Base-by-base conservation (phyloP, 768 basidiomycete species). In the Rhodotorula diobovata region DNA sequence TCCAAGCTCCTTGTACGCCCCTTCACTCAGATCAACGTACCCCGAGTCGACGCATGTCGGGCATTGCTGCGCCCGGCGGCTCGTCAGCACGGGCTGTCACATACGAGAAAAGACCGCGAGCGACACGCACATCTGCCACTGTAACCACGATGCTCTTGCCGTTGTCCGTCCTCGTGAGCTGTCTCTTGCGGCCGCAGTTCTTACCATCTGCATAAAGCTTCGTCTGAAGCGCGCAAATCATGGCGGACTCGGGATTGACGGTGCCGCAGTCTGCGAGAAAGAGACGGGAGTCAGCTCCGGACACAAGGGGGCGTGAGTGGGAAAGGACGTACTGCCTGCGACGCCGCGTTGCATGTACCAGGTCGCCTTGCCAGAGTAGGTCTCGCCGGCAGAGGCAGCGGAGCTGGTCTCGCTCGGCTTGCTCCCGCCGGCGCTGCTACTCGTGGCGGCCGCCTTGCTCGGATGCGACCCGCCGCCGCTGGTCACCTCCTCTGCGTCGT, bases 201-300 rank as follows among this genome's bases (percentile, higher is more conserved):
- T 16, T 28, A 2, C 61, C 61, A 15, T 8, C 15, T 18, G 7
- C 50, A 39, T 63, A 63, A 6, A 53, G 50, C 35, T 25, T 5
- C 20, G 61, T 53, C 25, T 37, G 10, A 10, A 63, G 51, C 8
- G 61, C 61, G 32, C 61, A 53, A 37, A 63, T 63, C 30, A 63
- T 18, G 6, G 48, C 61, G 15, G 12, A 14, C 25, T 63, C 61
- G 1, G 28, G 1, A 37, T 63, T 51, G 37, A 20, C 15, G 9
- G 53, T n/a, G 28, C 50, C 50, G 37, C 61, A 63, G 4, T 48
- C 61, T 63, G 51, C 34, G 12, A 34, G 16, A 4, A 9, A 34
- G 25, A 25, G 15, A 1, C 45, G 30, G 30, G 4, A 18, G 45
- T 12, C 15, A 34, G 11, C 43, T 21, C 21, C n/a, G n/a, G n/a